Conservation (phyloP, 1,284 basidiomycete species). For the Trichosporon ovoides region DNA sequence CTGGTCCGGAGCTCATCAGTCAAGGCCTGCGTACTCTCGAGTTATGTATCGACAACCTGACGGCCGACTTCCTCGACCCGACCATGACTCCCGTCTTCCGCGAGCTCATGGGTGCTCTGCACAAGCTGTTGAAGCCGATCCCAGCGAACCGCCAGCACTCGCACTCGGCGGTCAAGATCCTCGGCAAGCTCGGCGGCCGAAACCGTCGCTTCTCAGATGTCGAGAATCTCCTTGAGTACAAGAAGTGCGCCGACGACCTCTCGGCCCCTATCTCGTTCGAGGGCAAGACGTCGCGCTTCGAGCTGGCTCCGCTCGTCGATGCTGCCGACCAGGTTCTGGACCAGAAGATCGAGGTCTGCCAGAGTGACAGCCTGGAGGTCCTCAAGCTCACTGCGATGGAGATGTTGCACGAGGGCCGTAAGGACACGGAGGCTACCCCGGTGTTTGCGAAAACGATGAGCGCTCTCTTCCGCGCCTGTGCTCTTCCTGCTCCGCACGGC, state of each 20-base stretch:
- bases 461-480: constrained; percentile 37
- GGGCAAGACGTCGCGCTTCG: constrained; percentile 63
- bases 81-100: constrained; percentile 87
- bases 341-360: constrained; percentile 60
- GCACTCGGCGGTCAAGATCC: constrained; percentile 90
- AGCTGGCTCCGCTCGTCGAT: constrained; percentile 65
- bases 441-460: constrained; percentile 37
- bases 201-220: constrained; percentile 83
- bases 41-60: constrained; percentile 98
- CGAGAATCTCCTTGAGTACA: constrained; percentile 71
- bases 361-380: constrained; percentile 69
- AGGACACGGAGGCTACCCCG: constrained; percentile 36
- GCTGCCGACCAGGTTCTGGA: constrained; percentile 66
- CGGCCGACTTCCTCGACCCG: constrained; percentile 96
- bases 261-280: constrained; percentile 69
- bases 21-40: constrained; percentile 96
- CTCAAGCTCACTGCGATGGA: constrained; percentile 69
- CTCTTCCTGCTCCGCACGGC: constrained; percentile 21
- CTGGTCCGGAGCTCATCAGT: constrained; percentile 81
- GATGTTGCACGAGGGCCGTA: constrained; percentile 60
- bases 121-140: constrained; percentile 81
- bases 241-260: constrained; percentile 62
- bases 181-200: constrained; percentile 94
- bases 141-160: constrained; percentile 88
- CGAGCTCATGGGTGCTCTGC: constrained; percentile 91